Conservation (phyloP, 208 protist genomes). For the Jaenimonas drosophilae region DNA sequence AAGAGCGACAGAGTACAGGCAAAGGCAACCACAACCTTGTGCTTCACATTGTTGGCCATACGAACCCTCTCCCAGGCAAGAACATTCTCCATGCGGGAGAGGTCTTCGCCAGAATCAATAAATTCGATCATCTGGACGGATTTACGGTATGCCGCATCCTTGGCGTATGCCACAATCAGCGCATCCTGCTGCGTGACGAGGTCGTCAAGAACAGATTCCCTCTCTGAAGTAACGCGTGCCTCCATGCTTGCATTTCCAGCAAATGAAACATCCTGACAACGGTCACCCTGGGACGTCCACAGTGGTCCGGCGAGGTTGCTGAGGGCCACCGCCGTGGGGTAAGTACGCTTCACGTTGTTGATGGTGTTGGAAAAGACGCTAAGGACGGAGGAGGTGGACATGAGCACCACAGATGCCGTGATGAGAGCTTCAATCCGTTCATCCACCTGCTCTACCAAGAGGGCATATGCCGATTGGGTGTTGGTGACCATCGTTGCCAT, state of each 20-base stretch:
- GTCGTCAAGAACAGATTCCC: neutral
- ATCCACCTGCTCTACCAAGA: neutral
- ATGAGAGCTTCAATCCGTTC: neutral
- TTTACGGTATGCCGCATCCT: neutral
- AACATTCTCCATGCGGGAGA: neutral
- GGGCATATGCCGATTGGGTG: neutral
- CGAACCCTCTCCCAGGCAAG: neutral
- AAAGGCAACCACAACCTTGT: neutral
- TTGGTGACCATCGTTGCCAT: neutral
- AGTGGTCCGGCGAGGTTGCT: neutral
- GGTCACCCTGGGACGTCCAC: neutral
- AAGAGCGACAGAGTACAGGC: neutral
- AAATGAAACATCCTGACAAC: neutral
- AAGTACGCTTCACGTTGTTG: neutral
- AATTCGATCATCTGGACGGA: neutral
- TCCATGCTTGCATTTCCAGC: neutral
- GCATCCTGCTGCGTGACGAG: neutral
- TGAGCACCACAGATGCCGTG: neutral
- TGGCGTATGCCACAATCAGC: neutral
- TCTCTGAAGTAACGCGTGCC: neutral
- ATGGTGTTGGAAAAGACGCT: neutral
- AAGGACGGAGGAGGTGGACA: neutral
- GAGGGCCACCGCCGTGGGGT: neutral
- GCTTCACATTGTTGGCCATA: neutral
- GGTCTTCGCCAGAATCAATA: neutral